Base-by-base conservation (phyloP, 139 green algal genomes). In the Dunaliella primolecta region DNA sequence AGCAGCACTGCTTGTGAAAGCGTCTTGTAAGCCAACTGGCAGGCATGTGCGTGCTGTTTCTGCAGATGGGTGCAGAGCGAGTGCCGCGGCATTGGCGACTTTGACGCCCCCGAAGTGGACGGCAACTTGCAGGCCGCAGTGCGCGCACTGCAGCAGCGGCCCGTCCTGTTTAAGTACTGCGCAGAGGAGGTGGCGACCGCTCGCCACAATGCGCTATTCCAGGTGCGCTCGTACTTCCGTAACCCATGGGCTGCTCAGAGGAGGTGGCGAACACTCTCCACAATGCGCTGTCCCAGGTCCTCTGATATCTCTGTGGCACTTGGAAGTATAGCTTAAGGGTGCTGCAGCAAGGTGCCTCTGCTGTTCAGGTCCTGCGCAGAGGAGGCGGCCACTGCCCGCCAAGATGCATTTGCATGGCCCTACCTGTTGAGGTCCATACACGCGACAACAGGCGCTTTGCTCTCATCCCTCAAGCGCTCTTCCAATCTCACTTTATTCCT, bases 311-410 rank as follows among this genome's bases (percentile, higher is more conserved):
- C n/a, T n/a, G n/a, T n/a, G n/a, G n/a, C n/a, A n/a, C n/a, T n/a
- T n/a, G n/a, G n/a, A n/a, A n/a, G n/a, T n/a, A n/a, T n/a, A n/a
- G n/a, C n/a, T n/a, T n/a, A n/a, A n/a, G n/a, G n/a, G n/a, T n/a
- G n/a, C 91, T 99, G 81, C 83, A 91, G 1, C 89, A 95, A 64
- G 89, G 97, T n/a, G 30, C 96, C 96, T 0, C 94, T 99, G 81
- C 91, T 99, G 81, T 98, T 98, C 90, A 94, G 93, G 75, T 99
- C 99, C 89, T 99, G 96, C 75, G 93, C 94, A 1, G 97, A 99
- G 89, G 97, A 99, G 92, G 94, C 96, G 1, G 91, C 95, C 2
- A 93, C 90, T 29, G 94, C 94, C 21, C 91, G 97, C 11, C 97
- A 99, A 91, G 95, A 95, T 57, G 95, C 96, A n/a, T n/a, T n/a